A percentile compares a stretch with the other conserved stretches of the same genome.
phyloP scores from a whole-genome alignment of 371 early-diverging fungal genomes.

The Mucor racemosus region DNA sequence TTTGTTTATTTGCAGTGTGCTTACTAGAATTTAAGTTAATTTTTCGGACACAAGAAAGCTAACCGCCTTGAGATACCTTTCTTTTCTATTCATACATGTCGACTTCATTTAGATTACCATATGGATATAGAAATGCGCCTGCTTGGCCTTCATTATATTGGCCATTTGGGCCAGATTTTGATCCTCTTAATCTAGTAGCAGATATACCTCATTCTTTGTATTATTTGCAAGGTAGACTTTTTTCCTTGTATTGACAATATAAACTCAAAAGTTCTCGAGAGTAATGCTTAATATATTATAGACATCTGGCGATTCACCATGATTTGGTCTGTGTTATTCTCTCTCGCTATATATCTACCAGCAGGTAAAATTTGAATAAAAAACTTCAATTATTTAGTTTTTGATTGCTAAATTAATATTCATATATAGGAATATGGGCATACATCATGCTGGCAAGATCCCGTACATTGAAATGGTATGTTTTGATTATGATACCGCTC shows the following conservation, averaged over 20 bases:
- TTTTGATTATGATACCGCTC: slow-evolving; percentile 51
- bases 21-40: not conserved
- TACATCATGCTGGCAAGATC: slow-evolving; percentile 57
- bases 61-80: not conserved
- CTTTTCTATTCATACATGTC: slow-evolving; percentile 29
- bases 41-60: not conserved
- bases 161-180: slow-evolving; percentile 57
- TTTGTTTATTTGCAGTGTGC: too few relatives aligned
- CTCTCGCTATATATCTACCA: slow-evolving; percentile 45
- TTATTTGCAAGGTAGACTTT: slow-evolving; percentile 38
- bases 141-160: slow-evolving; percentile 69
- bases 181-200: slow-evolving; percentile 44
- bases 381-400: not conserved
- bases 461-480: slow-evolving; percentile 56
- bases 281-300: not conserved
- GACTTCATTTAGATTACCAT: slow-evolving; percentile 54
- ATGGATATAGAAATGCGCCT: slow-evolving; percentile 59
- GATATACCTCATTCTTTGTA: slow-evolving; percentile 55
- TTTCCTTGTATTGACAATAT: not conserved
- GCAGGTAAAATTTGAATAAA: slow-evolving; percentile 38
- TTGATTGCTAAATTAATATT: not conserved
- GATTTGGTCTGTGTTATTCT: slow-evolving; percentile 54
- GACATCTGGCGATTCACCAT: slow-evolving; percentile 58
- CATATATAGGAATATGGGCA: slow-evolving; percentile 48
- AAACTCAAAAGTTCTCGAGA: not conserved